These are phyloP conservation scores for Mycena metata DNA, from an alignment of 768 basidiomycete genomes.

Conservation along the genomic window DNA sequence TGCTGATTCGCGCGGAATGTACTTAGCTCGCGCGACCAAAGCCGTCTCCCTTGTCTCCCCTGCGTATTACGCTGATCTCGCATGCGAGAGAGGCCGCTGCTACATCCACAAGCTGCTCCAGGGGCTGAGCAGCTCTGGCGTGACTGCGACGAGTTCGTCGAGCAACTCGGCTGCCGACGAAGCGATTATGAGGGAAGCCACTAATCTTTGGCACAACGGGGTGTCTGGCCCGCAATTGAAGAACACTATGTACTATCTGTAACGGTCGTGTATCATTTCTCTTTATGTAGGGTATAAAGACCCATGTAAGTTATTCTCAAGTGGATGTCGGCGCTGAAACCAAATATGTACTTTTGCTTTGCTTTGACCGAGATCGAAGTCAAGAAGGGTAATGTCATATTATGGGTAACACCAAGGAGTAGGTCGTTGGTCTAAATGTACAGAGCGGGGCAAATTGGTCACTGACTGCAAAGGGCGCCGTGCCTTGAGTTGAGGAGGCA, in stretches of 20 bases:
- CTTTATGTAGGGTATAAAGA: constrained; percentile 1
- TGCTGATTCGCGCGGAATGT: background rate
- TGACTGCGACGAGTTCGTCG: constrained; percentile 47
- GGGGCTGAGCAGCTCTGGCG: constrained; percentile 54
- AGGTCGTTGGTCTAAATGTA: background rate
- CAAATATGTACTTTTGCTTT: no score
- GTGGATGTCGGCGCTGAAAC: no score
- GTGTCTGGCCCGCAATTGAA: constrained; percentile 64
- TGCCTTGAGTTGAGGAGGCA: constrained; percentile 7
- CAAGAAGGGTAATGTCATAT: constrained; percentile 3
- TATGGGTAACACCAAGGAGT: constrained; percentile 1
- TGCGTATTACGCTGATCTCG: constrained; percentile 86
- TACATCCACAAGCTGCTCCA: constrained; percentile 82
- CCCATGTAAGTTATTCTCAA: no score
- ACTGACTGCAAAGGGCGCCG: constrained; percentile 12
- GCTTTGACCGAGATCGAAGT: no score
- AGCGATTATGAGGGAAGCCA: constrained; percentile 67
- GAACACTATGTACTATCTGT: constrained; percentile 86
- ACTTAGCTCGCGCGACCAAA: constrained; percentile 82
- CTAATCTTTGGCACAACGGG: constrained; percentile 67
- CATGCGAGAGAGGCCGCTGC: constrained; percentile 74
- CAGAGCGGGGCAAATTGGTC: constrained; percentile 15
- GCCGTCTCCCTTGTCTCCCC: constrained; percentile 87
- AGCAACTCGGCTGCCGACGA: constrained; percentile 53
- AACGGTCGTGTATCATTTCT: background rate